A percentile compares a stretch with the other conserved stretches of the same genome.
phyloP scores from a whole-genome alignment of 768 basidiomycete genomes.

The Suillus paluster region DNA sequence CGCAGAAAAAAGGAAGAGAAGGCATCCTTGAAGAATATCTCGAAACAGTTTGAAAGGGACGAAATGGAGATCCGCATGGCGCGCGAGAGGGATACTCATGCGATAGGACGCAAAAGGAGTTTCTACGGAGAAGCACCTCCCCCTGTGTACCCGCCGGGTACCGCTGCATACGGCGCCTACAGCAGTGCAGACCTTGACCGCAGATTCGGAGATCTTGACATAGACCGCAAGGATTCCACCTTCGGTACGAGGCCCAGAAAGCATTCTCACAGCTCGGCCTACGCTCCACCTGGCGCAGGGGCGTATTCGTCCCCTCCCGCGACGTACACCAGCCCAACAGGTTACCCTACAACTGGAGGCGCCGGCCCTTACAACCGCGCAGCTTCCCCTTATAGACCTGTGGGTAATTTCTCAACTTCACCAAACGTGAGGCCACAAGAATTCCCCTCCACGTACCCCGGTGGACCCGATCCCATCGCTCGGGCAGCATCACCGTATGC shows the following conservation, averaged over 20 bases:
- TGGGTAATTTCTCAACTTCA: conserved; percentile 41
- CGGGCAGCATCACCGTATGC: conserved; percentile 40
- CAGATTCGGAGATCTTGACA: conserved; percentile 38
- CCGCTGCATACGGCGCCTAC: conserved; percentile 28
- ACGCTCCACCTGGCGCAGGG: conserved; percentile 34
- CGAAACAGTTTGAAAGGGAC: conserved; percentile 43
- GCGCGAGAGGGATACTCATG: conserved; percentile 59
- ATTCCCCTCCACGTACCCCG: conserved; percentile 45
- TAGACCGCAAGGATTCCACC: conserved; percentile 37
- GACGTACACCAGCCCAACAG: conserved; percentile 24
- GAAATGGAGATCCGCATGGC: conserved; percentile 60
- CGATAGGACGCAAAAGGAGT: conserved; percentile 57
- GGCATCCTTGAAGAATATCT: conserved; percentile 42
- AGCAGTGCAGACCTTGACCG: conserved; percentile 41
- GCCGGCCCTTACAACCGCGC: conserved; percentile 36
- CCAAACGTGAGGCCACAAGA: conserved; percentile 56
- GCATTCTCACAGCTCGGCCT: conserved; percentile 50
- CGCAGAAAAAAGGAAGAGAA: conserved; percentile 60
- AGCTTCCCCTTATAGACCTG: conserved; percentile 37
- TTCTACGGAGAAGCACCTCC: conserved; percentile 45
- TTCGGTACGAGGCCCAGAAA: conserved; percentile 44
- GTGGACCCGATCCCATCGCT: conserved; percentile 37
- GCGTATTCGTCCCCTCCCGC: conserved; percentile 35
- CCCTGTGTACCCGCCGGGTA: conserved; percentile 29
- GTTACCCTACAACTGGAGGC: conserved; percentile 33